Conservation (phyloP, 306 rosid genomes). For the Crotalaria pallida region DNA sequence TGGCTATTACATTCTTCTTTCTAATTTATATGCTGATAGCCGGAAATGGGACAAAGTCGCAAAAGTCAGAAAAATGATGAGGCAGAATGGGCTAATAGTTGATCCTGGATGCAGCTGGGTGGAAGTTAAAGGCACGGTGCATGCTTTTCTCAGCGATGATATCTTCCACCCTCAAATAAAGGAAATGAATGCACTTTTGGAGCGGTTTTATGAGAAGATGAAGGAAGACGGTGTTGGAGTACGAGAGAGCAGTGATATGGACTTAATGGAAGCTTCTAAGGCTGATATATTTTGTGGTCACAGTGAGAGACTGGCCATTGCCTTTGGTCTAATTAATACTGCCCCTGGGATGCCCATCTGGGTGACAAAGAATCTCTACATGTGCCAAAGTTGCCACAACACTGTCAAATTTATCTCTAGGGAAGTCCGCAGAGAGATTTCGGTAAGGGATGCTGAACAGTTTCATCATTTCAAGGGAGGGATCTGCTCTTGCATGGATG, state of each 20-base stretch:
- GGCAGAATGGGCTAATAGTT: conserved; percentile 61
- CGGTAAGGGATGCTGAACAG: conserved; percentile 67
- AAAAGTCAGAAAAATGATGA: conserved; percentile 57
- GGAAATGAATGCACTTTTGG: conserved; percentile 55
- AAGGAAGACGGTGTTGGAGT: conserved; percentile 38
- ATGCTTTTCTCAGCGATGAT: conserved; percentile 83
- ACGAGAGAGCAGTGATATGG: conserved; percentile 26
- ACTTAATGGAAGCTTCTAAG: conserved; percentile 62
- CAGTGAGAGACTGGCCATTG: conserved; percentile 80
- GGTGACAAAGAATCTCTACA: conserved; percentile 88
- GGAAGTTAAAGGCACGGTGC: conserved; percentile 75
- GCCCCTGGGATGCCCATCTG: conserved; percentile 78
- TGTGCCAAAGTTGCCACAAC: conserved; percentile 78
- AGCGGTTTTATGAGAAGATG: conserved; percentile 75
- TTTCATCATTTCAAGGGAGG: conserved; percentile 94
- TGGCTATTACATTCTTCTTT: conserved; percentile 78
- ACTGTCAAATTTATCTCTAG: conserved; percentile 63
- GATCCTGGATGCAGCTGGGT: conserved; percentile 98
- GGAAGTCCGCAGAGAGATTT: conserved; percentile 79
- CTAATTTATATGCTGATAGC: conserved; percentile 62
- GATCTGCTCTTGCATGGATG: conserved; percentile 76
- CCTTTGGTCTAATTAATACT: conserved; percentile 67
- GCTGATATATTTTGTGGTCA: conserved; percentile 94
- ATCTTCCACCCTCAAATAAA: conserved; percentile 57
- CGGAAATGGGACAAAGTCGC: conserved; percentile 74